A percentile compares a stretch with the other conserved stretches of the same genome.
These are phyloP conservation scores for Globisporangium acanthophoron DNA, from an alignment of 352 stramenopile species.

Conservation along the genomic window DNA sequence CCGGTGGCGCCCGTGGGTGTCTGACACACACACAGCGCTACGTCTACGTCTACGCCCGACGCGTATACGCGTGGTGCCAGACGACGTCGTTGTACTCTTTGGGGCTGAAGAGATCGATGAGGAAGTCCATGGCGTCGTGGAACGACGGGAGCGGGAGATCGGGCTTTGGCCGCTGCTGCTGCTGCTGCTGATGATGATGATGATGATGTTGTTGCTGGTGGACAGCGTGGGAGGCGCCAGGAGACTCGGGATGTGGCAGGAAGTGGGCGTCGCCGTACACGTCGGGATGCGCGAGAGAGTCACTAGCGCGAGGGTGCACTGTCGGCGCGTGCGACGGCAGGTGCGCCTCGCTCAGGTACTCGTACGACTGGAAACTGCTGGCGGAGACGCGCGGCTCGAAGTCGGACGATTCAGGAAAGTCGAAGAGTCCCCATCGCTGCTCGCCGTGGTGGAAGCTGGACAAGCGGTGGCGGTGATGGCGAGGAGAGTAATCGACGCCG, in stretches of 20 bases:
- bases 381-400: not conserved
- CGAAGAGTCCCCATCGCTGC: not conserved
- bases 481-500: not conserved
- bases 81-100: slow-evolving; percentile 3
- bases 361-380: slow-evolving; percentile 2
- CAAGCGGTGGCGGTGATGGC: not conserved
- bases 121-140: slow-evolving; percentile 6
- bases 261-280: not conserved
- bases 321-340: too few species aligned
- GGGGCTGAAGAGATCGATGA: slow-evolving; percentile 6
- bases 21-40: slow-evolving; percentile 11
- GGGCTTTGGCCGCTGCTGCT: not conserved
- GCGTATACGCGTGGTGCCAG: not conserved
- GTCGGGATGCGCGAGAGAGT: not conserved
- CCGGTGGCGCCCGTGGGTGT: slow-evolving; percentile 73
- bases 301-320: not conserved
- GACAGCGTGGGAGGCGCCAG: too few species aligned
- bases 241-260: not conserved
- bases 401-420: not conserved
- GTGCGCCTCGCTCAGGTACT: not conserved
- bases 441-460: not conserved
- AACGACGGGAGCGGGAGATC: slow-evolving; percentile 3
- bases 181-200: too few species aligned
- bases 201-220: too few species aligned
- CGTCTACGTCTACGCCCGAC: not conserved